Percentiles rank a stretch among this genome's conserved stretches.
phyloP scores from a whole-genome alignment of 176 grass and related monocot species.

The Musa schizocarpa region DNA sequence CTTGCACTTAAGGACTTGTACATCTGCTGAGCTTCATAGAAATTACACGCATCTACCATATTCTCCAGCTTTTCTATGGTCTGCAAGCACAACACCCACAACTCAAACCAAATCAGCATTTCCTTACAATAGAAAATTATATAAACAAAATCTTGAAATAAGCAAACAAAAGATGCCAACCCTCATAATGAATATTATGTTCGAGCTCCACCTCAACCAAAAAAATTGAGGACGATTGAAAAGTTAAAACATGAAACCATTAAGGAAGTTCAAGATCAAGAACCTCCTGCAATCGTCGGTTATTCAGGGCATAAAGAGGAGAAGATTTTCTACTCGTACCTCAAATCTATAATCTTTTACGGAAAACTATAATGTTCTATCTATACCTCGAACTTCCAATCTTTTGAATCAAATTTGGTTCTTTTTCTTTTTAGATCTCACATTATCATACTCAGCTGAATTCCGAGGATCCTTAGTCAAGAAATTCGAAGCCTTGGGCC shows the following conservation, averaged over 20 bases:
- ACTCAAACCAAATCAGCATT: background rate
- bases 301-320: background rate
- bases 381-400: background rate
- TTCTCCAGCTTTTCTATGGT: conserved; percentile 59
- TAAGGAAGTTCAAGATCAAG: background rate
- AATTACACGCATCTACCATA: conserved; percentile 67
- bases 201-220: too few species aligned
- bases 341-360: too few species aligned
- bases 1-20: conserved; percentile 89
- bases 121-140: background rate
- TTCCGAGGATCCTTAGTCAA: too few species aligned
- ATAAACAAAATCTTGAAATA: background rate
- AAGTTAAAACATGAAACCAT: background rate
- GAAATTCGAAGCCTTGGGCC: background rate
- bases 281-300: background rate
- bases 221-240: too few species aligned
- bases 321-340: background rate
- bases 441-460: too few species aligned
- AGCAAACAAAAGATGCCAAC: background rate
- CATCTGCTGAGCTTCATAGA: conserved; percentile 90
- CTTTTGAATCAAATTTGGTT: too few species aligned
- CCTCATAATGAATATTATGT: too few species aligned
- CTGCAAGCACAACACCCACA: conserved; percentile 32
- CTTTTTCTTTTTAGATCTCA: too few species aligned
- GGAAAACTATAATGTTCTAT: too few species aligned